These are phyloP conservation scores for Saccharum spontaneum DNA, from an alignment of 176 grass and related monocot genomes.

Conservation along the genomic window DNA sequence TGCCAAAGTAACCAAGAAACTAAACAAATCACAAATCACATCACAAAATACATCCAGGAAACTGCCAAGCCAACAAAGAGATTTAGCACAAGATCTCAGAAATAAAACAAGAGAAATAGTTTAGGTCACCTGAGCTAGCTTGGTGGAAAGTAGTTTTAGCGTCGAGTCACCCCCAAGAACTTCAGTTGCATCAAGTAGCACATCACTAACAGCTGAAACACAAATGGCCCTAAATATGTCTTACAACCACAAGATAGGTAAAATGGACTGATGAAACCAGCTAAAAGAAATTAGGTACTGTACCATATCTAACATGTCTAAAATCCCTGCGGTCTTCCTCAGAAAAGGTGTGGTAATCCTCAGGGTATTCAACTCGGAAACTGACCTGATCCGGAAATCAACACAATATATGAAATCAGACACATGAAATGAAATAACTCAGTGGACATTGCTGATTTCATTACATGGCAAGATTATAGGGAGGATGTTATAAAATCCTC, in stretches of 20 bases:
- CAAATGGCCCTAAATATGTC: conserved; percentile 23
- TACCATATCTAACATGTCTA: conserved; percentile 89
- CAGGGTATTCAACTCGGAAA: conserved; percentile 92
- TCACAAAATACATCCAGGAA: conserved; percentile 7
- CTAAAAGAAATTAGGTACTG: conserved; percentile 22
- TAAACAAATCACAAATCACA: background rate
- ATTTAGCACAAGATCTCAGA: background rate
- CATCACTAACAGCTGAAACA: conserved; percentile 78
- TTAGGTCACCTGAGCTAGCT: conserved; percentile 76
- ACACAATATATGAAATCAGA: conserved; percentile 27
- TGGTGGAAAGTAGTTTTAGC: conserved; percentile 85
- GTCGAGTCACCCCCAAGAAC: conserved; percentile 81
- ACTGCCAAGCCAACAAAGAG: conserved; percentile 9
- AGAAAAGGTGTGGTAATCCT: conserved; percentile 67
- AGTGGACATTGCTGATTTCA: background rate
- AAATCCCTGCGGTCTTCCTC: conserved; percentile 97
- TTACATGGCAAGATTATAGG: background rate
- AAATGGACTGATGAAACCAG: conserved; percentile 32
- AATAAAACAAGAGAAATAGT: conserved; percentile 24
- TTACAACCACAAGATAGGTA: conserved; percentile 14
- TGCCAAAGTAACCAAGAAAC: conserved; percentile 18
- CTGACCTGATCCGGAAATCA: conserved; percentile 67
- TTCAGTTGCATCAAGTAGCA: conserved; percentile 89
- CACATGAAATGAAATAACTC: conserved; percentile 15
- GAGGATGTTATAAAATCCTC: background rate